Base-by-base conservation (phyloP, 2,329 filamentous ascomycete genomes). In the Fusarium proliferatum region DNA sequence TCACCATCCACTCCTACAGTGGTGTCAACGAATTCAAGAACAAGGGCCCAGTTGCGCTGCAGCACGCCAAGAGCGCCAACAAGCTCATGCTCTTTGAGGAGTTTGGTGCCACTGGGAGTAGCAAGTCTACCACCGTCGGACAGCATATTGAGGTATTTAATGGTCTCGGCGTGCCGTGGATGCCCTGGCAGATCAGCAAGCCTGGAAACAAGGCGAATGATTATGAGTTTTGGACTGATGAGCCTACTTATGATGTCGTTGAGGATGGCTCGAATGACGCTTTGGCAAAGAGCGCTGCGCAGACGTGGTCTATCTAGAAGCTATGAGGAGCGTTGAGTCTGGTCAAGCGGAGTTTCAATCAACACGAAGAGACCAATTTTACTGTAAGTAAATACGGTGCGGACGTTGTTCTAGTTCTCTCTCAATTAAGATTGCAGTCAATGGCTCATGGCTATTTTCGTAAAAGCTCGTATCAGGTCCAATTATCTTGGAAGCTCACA, bases 301-400 rank as follows among this genome's bases (percentile, higher is more conserved):
- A 34, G 48, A 34, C 16, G 0, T 51, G 48, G 48, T 23, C 48
- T 23, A 17, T 51, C 2, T 51, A 34, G 8, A 16, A 1, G 6
- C 15, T 8, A 4, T 16, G 21, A 9, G 48, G 15, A 30, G 13
- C 5, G 7, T 46, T 1, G 26, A 28, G 23, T 0, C 4, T 46
- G 23, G 5, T 46, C 17, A 3, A 13, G 16, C 6, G 5, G 23
- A 19, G 9, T 26, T 21, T 13, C 38, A 21, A 8, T 7, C 8
- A n/a, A n/a, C 21, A 15, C 12, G 16, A 11, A 49, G 43, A 16
- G 33, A 6, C 3, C 15, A 17, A n/a, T 11, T 1, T 9, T 21
- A 48, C 2, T 5, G 9, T 9, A 6, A 7, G 5, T 17, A 6
- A 10, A 4, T 13, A 23, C 10, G 2, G 28, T 5, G 0, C 17